Evolutionary conservation across 1,139 yeast genomes (phyloP), one percentile per base, ranked within the genome.

Genomic region (Komagataea norvegica): DNA sequence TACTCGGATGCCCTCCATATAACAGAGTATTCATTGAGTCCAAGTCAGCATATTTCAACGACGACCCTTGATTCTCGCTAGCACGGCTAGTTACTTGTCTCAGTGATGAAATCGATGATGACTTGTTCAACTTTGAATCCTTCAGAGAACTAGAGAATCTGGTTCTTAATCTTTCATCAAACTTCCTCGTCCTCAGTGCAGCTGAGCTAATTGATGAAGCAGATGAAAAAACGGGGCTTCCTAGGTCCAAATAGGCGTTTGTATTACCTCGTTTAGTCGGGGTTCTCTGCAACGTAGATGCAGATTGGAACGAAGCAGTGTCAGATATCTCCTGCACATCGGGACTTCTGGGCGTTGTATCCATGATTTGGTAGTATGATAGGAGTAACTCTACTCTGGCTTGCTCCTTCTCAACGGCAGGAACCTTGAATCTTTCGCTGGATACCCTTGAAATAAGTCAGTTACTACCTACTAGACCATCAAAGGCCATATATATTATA

Each of bases 21-120:
- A 72, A 43, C 23, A 57, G 58, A 13, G 58, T 57, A 5, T 72
- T 62, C 15, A 74, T 48, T 33, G 64, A 64, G 24, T 65, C 62
- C 40, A 74, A 55, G 33, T 62, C 64, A 6, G 67, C 52, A 75
- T 78, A 74, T 36, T 68, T 56, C 20, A 40, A 19, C 11, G 37
- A 14, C 3, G 35, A 24, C 10, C 31, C 27, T 16, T 25, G 13
- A 6, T 19, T 17, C 11, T 23, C 36, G 19, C 15, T 18, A n/a
- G 25, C 15, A 14, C 20, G 26, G 11, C 24, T 27, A 3, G 24
- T 10, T 3, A 17, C 5, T 18, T 21, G 24, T 15, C 23, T 25
- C 9, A 33, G 17, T n/a, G 37, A 29, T 8, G 40, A 37, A 14
- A 15, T 10, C 9, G 34, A 20, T 25, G 34, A 30, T n/a, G 14